Evolutionary conservation across 805 yeast species (phyloP), one percentile per base, ranked within the genome.

Genomic region (Ogataea philodendri): DNA sequence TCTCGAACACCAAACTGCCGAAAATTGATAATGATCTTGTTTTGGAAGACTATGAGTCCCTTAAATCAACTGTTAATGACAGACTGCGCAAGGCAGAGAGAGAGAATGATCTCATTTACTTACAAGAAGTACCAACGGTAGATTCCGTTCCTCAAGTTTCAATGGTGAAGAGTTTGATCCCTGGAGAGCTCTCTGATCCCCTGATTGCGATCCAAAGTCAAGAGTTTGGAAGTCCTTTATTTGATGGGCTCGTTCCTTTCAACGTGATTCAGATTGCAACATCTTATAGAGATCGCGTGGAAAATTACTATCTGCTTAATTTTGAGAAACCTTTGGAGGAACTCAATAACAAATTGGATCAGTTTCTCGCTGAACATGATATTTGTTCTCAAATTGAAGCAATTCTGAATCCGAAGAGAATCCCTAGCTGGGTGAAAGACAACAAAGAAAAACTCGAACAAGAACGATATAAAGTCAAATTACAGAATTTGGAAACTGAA

Each of bases 51-150:
- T 57, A 78, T 7, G 48, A 59, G 11, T 78, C 79, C 0, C 66
- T 89, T 13, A 45, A 55, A 1, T 54, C 57, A 3, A 66, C 69
- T 2, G 65, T 84, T 1, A 52, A 60, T 7, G 68, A 65, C 1
- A 65, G 70, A 1, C 51, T 81, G 7, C 59, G 65, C 11, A 64
- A 72, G 3, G 76, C 89, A 0, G 87, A 83, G 45, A 71, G 78
- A 45, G 96, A 88, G 46, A 88, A 88, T 54, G 89, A 87, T 51
- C 65, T 87, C 48, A 78, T 89, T 5, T 85, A 86, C 56, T 60
- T 84, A 24, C 80, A 83, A 39, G 61, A 65, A 2, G 78, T 86
- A 1, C 94, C 95, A 0, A 47, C 43, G 1, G 50, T 46, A 6
- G 39, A 52, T 0, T 49, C 64, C 0, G 63, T 78, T 3, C 52